Percentiles rank a stretch among this genome's conserved stretches.
Evolutionary conservation across 768 basidiomycete genomes (phyloP).

Genomic region (Imleria badia): DNA sequence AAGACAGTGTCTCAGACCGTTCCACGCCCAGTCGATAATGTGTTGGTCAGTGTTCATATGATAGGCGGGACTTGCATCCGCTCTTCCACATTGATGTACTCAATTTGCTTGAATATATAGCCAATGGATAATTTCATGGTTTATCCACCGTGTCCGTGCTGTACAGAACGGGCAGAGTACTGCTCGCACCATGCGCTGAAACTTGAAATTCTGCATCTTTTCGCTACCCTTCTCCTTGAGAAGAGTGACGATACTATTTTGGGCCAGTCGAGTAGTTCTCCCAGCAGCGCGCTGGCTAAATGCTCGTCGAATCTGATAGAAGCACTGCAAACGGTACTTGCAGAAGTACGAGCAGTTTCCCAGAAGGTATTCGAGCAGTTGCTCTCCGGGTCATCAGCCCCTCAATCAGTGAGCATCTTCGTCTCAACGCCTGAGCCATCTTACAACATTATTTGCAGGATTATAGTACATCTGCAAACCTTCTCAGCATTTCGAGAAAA

Average conservation of each 20-base stretch:
- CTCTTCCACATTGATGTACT: constrained; percentile 19
- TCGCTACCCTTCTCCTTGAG: constrained; percentile 40
- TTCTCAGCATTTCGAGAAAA: constrained; percentile 40
- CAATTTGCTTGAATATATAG: constrained; percentile 36
- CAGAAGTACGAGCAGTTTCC: constrained; percentile 18
- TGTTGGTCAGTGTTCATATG: constrained; percentile 31
- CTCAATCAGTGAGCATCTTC: constrained; percentile 26
- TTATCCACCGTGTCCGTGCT: constrained; percentile 33
- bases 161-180: constrained; percentile 25
- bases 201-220: constrained; percentile 43
- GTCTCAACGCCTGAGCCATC: not conserved
- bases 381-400: constrained; percentile 9
- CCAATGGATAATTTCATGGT: constrained; percentile 52
- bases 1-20: constrained; percentile 7
- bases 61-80: constrained; percentile 13
- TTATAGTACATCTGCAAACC: constrained; percentile 33
- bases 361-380: constrained; percentile 19
- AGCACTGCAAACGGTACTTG: constrained; percentile 23
- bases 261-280: not conserved
- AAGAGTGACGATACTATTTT: constrained; percentile 20
- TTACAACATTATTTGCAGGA: constrained; percentile 25
- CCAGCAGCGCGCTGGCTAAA: not conserved
- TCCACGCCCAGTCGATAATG: constrained; percentile 12
- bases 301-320: constrained; percentile 14
- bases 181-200: constrained; percentile 34